Base-by-base conservation (phyloP, 306 rosid species). In the Luffa aegyptiaca region DNA sequence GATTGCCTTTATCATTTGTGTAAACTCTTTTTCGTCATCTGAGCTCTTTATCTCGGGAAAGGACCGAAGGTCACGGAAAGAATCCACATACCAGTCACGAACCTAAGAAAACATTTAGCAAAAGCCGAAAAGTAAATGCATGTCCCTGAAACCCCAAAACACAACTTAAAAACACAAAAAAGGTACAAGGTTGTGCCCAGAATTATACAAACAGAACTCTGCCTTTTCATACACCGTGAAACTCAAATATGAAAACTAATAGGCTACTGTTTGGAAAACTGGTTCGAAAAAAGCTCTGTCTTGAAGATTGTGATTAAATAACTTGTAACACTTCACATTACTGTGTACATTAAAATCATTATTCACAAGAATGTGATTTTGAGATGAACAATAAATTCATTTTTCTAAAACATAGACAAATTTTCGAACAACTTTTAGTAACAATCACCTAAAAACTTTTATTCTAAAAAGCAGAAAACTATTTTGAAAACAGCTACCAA, bases 31-130 rank as follows among this genome's bases (percentile, higher is more conserved):
- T 87, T 93, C 97, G 20, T 93, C 97, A 3, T 31, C 84, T 68
- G 84, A 65, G 79, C 77, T 86, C 88, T 90, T 95, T 77, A 95
- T 89, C 36, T 90, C 96, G 4, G 97, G 97, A 81, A 89, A 90
- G 7, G 93, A 77, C 83, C 96, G 91, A 37, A 95, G 85, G 80
- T 95, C 99, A 12, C 97, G 97, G 80, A 91, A 93, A 20, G 99
- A 95, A 82, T 95, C 99, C 83, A 91, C 49, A 39, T 93, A 95
- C 99, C 99, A 95, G 86, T 95, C 97, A 14, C 93, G 93, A 55
- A 95, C 99, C 99, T 95, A 66, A n/a, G 20, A 77, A 79, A 31
- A 33, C 9, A 37, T 39, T 16, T 17, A 37, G 1, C 31, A 26
- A 26, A 26, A 26, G 31, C 31, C 8, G 33, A 68, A 8, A 68